Percentiles rank a stretch among this genome's conserved stretches.
These are phyloP conservation scores for Mortierella sp. DNA, from an alignment of 371 early-diverging fungal species.

Conservation along the genomic window DNA sequence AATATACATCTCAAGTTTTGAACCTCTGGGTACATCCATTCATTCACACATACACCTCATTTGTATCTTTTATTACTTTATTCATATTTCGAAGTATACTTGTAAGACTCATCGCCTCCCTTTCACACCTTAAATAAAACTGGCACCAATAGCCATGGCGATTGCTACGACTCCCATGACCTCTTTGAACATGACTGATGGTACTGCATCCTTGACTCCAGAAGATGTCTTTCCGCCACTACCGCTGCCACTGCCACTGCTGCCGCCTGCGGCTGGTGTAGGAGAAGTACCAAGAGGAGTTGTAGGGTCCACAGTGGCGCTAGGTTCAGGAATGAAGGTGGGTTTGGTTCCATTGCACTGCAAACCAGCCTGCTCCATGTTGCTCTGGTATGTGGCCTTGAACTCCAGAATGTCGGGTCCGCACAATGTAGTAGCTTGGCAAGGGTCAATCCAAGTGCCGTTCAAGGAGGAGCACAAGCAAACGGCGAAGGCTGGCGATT, in stretches of 20 bases:
- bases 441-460: slow-evolving; percentile 39
- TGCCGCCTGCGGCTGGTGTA: background rate
- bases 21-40: too few relatives aligned
- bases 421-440: slow-evolving; percentile 14
- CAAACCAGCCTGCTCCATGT: slow-evolving; percentile 19
- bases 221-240: background rate
- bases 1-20: too few relatives aligned
- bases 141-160: background rate
- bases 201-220: background rate
- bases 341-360: slow-evolving; percentile 22
- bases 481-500: slow-evolving; percentile 17
- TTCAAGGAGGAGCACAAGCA: slow-evolving; percentile 43
- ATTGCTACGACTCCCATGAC: background rate
- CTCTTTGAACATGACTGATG: background rate
- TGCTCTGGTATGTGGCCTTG: slow-evolving; percentile 16
- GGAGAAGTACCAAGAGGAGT: background rate
- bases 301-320: background rate
- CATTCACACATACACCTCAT: too few relatives aligned
- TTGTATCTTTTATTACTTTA: background rate
- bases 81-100: background rate
- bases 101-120: background rate
- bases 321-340: slow-evolving; percentile 13
- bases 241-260: too few relatives aligned
- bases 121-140: background rate
- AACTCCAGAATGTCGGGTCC: slow-evolving; percentile 26